These are phyloP conservation scores for Talaromyces sp. DNA, from an alignment of 2,329 filamentous ascomycete genomes.

Conservation along the genomic window DNA sequence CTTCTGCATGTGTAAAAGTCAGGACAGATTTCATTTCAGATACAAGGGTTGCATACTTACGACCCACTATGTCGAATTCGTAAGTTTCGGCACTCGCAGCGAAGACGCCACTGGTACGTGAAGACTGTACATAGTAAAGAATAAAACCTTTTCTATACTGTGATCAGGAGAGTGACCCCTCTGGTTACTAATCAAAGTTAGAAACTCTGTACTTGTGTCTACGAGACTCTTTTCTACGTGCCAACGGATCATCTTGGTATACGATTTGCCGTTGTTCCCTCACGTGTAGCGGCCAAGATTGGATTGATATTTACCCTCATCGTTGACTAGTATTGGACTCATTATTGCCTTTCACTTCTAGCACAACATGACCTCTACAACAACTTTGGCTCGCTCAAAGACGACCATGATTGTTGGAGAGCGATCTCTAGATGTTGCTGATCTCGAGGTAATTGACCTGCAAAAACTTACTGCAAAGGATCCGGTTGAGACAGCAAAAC, in stretches of 20 bases:
- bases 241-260: not conserved
- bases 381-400: not conserved
- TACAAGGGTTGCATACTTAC: not conserved
- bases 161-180: not conserved
- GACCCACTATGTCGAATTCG: not conserved
- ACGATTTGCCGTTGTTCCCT: not conserved
- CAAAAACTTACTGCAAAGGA: not conserved
- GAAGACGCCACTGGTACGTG: not conserved
- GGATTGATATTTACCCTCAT: not conserved
- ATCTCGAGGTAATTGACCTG: conserved; percentile 4
- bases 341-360: not conserved
- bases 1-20: not conserved
- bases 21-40: not conserved
- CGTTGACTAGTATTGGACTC: not conserved
- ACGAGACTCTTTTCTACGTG: not conserved
- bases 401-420: not conserved
- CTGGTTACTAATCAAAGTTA: not conserved
- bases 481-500: not conserved
- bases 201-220: not conserved
- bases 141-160: not conserved
- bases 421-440: not conserved
- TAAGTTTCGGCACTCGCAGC: not conserved
- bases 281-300: not conserved
- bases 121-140: not conserved
- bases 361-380: not conserved